These are phyloP conservation scores for Corrigiola litoralis DNA, from an alignment of 179 eudicot species.

Conservation along the genomic window DNA sequence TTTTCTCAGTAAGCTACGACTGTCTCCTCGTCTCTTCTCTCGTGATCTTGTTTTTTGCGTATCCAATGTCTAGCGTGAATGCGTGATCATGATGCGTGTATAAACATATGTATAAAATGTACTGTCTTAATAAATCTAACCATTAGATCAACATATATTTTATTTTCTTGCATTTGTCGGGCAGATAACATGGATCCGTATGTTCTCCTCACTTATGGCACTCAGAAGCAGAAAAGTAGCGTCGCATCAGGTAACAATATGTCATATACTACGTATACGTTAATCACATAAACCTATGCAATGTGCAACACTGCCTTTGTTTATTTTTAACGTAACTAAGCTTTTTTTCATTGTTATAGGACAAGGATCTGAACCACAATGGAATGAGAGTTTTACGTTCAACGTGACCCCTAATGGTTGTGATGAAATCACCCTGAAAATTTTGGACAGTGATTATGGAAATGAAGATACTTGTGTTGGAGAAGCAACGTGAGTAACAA, in stretches of 20 bases:
- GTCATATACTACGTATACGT: no score
- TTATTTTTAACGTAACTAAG: neutral
- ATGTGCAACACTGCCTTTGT: neutral
- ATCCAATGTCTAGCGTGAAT: no score
- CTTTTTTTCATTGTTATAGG: neutral
- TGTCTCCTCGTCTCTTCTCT: neutral
- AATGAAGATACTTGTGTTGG: slow-evolving; percentile 19
- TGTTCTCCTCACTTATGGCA: slow-evolving; percentile 11
- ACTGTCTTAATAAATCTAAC: no score
- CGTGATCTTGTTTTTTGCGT: neutral
- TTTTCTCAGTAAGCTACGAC: slow-evolving; percentile 11
- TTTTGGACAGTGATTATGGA: slow-evolving; percentile 16
- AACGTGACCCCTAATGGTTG: slow-evolving; percentile 5
- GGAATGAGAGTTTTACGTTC: slow-evolving; percentile 14
- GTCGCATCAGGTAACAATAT: slow-evolving; percentile 20
- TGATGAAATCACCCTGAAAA: slow-evolving; percentile 4
- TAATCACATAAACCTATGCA: neutral
- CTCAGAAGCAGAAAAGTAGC: slow-evolving; percentile 12
- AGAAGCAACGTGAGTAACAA: slow-evolving; percentile 9
- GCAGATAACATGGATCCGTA: slow-evolving; percentile 22
- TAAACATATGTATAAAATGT: neutral
- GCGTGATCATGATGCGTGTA: neutral
- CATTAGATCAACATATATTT: no score
- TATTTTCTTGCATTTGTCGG: neutral
- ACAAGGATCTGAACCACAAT: slow-evolving; percentile 19